Conservation (phyloP, 2,329 filamentous ascomycete genomes). For the Hymenoscyphus infarciens region DNA sequence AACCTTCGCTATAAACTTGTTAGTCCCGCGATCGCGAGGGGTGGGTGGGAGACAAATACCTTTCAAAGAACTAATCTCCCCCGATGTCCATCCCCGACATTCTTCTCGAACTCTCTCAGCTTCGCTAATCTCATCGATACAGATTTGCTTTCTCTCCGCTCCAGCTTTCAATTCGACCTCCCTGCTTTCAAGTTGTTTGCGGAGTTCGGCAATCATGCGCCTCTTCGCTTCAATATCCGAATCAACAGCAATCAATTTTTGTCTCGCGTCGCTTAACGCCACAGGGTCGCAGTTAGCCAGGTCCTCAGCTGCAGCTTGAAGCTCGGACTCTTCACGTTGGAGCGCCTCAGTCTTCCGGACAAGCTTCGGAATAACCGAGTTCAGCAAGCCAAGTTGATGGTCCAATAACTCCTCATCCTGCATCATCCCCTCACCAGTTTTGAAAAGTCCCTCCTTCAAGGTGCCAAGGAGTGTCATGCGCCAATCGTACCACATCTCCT, state of each 20-base stretch:
- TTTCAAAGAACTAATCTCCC: conserved; percentile 77
- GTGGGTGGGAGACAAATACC: conserved; percentile 44
- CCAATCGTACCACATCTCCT: conserved; percentile 98
- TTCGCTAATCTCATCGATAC: conserved; percentile 70
- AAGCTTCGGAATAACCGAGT: conserved; percentile 63
- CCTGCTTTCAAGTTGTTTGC: conserved; percentile 63
- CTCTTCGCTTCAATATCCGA: conserved; percentile 68
- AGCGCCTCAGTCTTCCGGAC: conserved; percentile 58
- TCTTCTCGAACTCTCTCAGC: conserved; percentile 83
- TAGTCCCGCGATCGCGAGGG: conserved; percentile 37
- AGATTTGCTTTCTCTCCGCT: conserved; percentile 64
- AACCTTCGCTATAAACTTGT: conserved; percentile 53
- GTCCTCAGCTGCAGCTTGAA: conserved; percentile 70
- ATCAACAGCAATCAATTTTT: conserved; percentile 61
- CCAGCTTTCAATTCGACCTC: conserved; percentile 61
- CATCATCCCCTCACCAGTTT: conserved; percentile 73
- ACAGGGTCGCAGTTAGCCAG: conserved; percentile 76
- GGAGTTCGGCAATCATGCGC: conserved; percentile 62
- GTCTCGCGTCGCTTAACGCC: conserved; percentile 71
- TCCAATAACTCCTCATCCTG: conserved; percentile 64
- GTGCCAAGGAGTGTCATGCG: conserved; percentile 79
- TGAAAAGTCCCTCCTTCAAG: conserved; percentile 79
- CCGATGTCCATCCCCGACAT: conserved; percentile 82
- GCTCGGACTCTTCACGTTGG: conserved; percentile 58
- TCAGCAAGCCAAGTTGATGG: conserved; percentile 66